A percentile compares a stretch with the other conserved stretches of the same genome.
phyloP scores from a whole-genome alignment of 1,284 basidiomycete species.

The Moesziomyces sp. region DNA sequence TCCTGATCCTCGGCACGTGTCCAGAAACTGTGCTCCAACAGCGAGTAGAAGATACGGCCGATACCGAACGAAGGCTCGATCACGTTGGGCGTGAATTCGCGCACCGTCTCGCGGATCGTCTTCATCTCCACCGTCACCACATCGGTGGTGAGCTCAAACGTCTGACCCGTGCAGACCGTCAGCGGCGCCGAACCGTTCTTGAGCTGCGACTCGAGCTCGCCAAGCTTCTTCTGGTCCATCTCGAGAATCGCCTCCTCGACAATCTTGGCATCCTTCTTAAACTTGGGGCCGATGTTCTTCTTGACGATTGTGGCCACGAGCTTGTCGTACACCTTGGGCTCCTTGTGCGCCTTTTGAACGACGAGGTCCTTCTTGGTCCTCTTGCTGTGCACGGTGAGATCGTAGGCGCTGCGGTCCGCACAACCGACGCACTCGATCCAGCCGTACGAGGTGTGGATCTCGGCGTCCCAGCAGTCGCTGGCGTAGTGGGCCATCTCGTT shows the following conservation, averaged over 20 bases:
- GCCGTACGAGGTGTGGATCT: constrained; percentile 92
- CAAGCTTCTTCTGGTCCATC: constrained; percentile 78
- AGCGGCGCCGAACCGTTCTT: constrained; percentile 73
- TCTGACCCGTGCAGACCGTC: constrained; percentile 71
- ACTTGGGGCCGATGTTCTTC: constrained; percentile 88
- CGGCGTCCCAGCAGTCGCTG: constrained; percentile 98
- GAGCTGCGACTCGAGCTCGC: constrained; percentile 79
- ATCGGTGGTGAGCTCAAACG: constrained; percentile 78
- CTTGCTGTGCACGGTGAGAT: constrained; percentile 75
- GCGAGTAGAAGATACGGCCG: constrained; percentile 91
- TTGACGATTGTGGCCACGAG: constrained; percentile 84
- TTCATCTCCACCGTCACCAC: constrained; percentile 83
- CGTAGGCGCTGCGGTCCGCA: constrained; percentile 96
- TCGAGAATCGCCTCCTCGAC: constrained; percentile 79
- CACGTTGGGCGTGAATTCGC: constrained; percentile 96
- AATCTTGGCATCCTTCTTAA: constrained; percentile 82
- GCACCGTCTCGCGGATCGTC: constrained; percentile 90
- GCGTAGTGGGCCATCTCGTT: constrained; percentile 99
- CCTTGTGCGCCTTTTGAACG: constrained; percentile 84
- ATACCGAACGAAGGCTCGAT: constrained; percentile 99
- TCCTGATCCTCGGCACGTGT: constrained; percentile 79
- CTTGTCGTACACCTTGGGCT: constrained; percentile 80
- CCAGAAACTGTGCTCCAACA: constrained; percentile 98
- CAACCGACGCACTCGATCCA: constrained; percentile 99
- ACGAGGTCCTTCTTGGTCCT: constrained; percentile 74